phyloP scores from a whole-genome alignment of 2,329 filamentous ascomycete species.

The Corynespora cassiicola region DNA sequence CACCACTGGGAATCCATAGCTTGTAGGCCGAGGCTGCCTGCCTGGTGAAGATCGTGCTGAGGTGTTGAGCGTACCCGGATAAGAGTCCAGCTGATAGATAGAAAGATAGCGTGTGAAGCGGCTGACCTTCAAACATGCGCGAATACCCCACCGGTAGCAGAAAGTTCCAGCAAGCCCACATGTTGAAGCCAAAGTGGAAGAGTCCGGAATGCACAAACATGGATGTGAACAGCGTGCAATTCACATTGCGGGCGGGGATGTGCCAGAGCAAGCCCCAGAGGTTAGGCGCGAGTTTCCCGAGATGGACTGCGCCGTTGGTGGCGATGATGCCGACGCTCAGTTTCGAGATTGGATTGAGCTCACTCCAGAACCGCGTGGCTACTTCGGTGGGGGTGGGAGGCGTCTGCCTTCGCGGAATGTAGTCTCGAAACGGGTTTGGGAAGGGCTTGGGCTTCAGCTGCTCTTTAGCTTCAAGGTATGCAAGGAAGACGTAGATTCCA shows the following conservation, averaged over 20 bases:
- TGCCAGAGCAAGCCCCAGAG: conserved; percentile 39
- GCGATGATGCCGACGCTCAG: conserved; percentile 36
- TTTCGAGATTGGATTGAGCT: conserved; percentile 32
- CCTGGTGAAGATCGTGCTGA: conserved; percentile 27
- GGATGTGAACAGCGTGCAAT: conserved; percentile 37
- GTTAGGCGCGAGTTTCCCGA: conserved; percentile 27
- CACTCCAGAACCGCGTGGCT: conserved; percentile 28
- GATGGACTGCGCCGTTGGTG: conserved; percentile 33
- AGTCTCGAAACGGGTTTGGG: conserved; percentile 24
- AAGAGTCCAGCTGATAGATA: conserved; percentile 37
- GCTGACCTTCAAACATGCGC: conserved; percentile 35
- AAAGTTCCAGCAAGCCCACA: conserved; percentile 40
- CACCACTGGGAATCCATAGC: conserved; percentile 35
- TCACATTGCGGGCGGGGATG: conserved; percentile 32
- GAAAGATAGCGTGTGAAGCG: conserved; percentile 35
- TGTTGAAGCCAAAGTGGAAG: conserved; percentile 33
- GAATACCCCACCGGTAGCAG: conserved; percentile 36
- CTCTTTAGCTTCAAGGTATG: conserved; percentile 35
- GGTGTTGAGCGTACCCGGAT: conserved; percentile 38
- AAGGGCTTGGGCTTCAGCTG: conserved; percentile 26
- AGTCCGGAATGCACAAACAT: conserved; percentile 33
- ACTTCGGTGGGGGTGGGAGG: conserved; percentile 36
- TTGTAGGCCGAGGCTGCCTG: conserved; percentile 23
- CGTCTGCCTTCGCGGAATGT: conserved; percentile 15
- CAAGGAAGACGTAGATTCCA: conserved; percentile 33